Evolutionary conservation across 1,139 yeast genomes (phyloP), one percentile per base, ranked within the genome.

Genomic region (Protomyces arabidopsidicola): DNA sequence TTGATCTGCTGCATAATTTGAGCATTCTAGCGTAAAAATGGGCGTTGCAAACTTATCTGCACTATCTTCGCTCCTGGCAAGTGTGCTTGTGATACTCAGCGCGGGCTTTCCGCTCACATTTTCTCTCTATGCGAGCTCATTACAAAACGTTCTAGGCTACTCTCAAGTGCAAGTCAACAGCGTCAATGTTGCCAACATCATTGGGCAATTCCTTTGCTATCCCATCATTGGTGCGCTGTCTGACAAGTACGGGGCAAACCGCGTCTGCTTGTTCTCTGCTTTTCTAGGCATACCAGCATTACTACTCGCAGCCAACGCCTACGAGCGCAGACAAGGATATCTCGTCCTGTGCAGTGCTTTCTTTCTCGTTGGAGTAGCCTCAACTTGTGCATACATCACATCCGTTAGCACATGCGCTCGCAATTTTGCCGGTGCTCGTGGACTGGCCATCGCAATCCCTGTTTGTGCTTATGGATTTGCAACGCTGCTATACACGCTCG

Each of bases 71-170:
- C 48, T 42, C 24, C 10, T 42, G 6, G 48, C 48, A 9, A 42
- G 48, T 20, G 48, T 42, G 20, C 48, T 58, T 8, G 62, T 58
- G n/a, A 58, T 58, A 27, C 8, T 58, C 10, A 34, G 56, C 52
- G 53, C 62, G 8, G 62, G 62, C 6, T 58, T 58, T 38, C 62
- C 62, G 14, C 14, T 58, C 35, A 58, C 62, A 4, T 58, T 58
- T 38, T 45, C 62, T 2, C 53, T 58, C 2, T 58, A 58, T 50
- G 53, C 62, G 27, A 14, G 35, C 8, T 52, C 56, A 6, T 58
- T 58, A 24, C 62, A 52, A 42, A 14, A 36, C 16, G 35, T 52
- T 16, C 36, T 58, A 24, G 56, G 62, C 51, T 58, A 31, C 45
- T 9, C 56, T 27, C 62, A 58, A 55, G 31, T 39, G 5, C 45